Base-by-base conservation (phyloP, 805 yeast species). In the Candida maesae region DNA sequence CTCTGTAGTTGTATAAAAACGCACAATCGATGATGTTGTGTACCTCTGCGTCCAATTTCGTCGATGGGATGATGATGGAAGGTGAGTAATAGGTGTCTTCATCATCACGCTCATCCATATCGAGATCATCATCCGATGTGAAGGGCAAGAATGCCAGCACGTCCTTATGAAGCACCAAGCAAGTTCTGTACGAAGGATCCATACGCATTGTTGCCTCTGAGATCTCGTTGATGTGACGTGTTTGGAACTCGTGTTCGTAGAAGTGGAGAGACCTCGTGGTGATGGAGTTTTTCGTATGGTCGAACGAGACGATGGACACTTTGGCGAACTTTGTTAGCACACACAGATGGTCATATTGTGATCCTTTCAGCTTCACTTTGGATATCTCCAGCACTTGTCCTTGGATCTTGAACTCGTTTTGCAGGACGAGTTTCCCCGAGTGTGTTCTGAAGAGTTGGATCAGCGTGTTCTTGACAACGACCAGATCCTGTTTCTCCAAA, bases 231-330 rank as follows among this genome's bases (percentile, higher is more conserved):
- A 71, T 65, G 2, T 79, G 71, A 10, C 70, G 53, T 25, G 71
- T 67, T 31, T 72, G 73, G 37, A 88, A 67, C 19, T 77, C 76
- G 33, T 78, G 75, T 52, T 91, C 97, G 60, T 90, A 93, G 58
- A 76, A 88, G 64, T 93, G 99, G 38, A 93, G 66, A 37, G 95
- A 84, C 1, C 78, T 72, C 0, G 96, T 86, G 19, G 73, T 67
- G n/a, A 91, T 67, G 1, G 73, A 53, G 48, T 77, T 69, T n/a
- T 52, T 57, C 4, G 55, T 60, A 4, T 62, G 59, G 53, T 88
- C 82, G 86, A 95, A 93, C 41, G 72, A 71, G 21, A 91, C 62
- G 14, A 90, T 63, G 0, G 95, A 84, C 29, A 89, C 54, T 58
- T 91, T 91, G 23, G 96, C 96, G 38, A 66, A 67, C 44, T 79